These are phyloP conservation scores for Globisporangium cystogenes DNA, from an alignment of 352 stramenopile species.

Conservation along the genomic window DNA sequence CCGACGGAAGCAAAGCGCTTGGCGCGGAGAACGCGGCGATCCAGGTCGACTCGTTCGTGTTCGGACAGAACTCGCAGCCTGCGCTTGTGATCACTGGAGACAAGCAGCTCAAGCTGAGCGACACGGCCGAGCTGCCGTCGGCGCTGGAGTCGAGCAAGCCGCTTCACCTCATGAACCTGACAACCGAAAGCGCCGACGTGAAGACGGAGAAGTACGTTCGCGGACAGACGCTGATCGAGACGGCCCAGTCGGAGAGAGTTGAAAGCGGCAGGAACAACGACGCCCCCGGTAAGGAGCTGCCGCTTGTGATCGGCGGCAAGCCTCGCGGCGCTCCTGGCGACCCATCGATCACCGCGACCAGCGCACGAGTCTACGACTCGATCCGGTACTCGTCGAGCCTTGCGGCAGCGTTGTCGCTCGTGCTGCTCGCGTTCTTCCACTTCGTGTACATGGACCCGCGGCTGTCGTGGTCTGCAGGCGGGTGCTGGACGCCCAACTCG, in stretches of 20 bases:
- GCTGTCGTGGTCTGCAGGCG: conserved; percentile 6
- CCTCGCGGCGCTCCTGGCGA: not conserved
- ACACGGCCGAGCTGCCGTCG: not conserved
- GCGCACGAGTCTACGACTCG: conserved; percentile 12
- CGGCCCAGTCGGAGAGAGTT: not conserved
- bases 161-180: conserved; percentile 8
- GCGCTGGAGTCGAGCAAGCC: conserved; percentile 4
- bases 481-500: conserved; percentile 24
- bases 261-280: not conserved
- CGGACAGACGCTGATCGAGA: conserved; percentile 14
- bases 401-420: conserved; percentile 14
- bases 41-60: conserved; percentile 1
- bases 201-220: conserved; percentile 26
- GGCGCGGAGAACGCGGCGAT: too few relatives aligned
- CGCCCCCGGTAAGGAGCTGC: not conserved
- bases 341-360: not conserved
- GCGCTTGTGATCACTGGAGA: not conserved
- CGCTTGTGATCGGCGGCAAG: conserved; percentile 11
- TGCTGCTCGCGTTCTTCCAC: conserved; percentile 14
- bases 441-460: conserved; percentile 15
- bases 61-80: not conserved
- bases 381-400: conserved; percentile 15
- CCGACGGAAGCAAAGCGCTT: too few relatives aligned
- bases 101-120: conserved; percentile 12
- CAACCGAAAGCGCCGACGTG: not conserved